Percentiles rank a stretch among this genome's conserved stretches.
These are phyloP conservation scores for Zygosaccharomyces pseudorouxii DNA, from an alignment of 805 yeast species.

Conservation along the genomic window DNA sequence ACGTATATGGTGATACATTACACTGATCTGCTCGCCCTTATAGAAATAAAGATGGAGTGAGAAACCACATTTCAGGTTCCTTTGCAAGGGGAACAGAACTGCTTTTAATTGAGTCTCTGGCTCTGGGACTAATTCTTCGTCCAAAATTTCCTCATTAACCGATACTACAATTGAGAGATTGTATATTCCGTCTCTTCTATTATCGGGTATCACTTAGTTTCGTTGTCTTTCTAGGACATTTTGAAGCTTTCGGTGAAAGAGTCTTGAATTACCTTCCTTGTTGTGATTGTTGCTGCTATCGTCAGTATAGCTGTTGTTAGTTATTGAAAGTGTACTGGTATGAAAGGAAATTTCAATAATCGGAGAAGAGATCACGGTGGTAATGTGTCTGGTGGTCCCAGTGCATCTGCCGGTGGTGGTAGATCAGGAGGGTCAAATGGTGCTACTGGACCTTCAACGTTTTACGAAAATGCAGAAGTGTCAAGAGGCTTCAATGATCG, in stretches of 20 bases:
- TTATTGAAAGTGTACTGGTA: background rate
- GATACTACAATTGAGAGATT: background rate
- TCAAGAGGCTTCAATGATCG: constrained; percentile 48
- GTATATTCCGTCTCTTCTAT: background rate
- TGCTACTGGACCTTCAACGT: constrained; percentile 11
- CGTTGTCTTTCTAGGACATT: background rate
- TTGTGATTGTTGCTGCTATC: background rate
- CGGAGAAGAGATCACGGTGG: constrained; percentile 15
- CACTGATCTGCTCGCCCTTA: background rate
- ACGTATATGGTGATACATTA: background rate
- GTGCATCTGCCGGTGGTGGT: constrained; percentile 5
- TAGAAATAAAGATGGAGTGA: background rate
- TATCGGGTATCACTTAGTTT: background rate
- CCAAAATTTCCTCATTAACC: background rate
- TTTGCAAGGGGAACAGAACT: background rate
- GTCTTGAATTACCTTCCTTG: background rate
- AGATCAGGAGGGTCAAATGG: constrained; percentile 6
- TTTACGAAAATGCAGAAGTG: constrained; percentile 28
- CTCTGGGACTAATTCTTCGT: background rate
- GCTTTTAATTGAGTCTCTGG: constrained; percentile 1
- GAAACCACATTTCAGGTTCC: background rate
- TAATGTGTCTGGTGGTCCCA: constrained; percentile 1
- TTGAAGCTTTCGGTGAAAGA: background rate
- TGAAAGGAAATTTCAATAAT: constrained; percentile 19
- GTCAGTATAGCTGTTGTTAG: background rate